These are phyloP conservation scores for Cyamopsis tetragonoloba DNA, from an alignment of 306 rosid species.

Conservation along the genomic window DNA sequence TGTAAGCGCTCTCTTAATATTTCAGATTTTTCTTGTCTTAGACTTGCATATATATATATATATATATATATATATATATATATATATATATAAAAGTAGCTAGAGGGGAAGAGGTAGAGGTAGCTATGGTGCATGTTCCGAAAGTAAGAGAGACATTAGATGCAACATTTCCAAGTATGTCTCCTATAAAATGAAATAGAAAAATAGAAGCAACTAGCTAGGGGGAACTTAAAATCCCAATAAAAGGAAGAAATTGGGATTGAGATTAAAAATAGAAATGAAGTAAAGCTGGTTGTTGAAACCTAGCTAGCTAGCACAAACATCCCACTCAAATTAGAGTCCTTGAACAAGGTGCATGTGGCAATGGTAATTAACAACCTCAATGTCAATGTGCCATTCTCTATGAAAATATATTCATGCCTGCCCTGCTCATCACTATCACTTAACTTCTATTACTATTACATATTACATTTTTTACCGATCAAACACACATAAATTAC, in stretches of 20 bases:
- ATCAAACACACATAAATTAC: too few relatives aligned
- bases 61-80: too few relatives aligned
- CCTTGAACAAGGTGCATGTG: conserved; percentile 18
- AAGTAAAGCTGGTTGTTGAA: neutral
- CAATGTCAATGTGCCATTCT: conserved; percentile 29
- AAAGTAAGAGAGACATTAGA: conserved; percentile 42
- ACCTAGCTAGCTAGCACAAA: conserved; percentile 21
- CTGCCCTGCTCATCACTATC: too few relatives aligned
- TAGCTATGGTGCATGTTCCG: conserved; percentile 25
- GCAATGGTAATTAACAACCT: too few relatives aligned
- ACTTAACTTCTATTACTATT: too few relatives aligned
- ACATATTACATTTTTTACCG: too few relatives aligned
- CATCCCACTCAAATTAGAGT: conserved; percentile 35
- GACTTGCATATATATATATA: too few relatives aligned
- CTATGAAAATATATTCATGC: too few relatives aligned
- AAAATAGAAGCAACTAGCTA: neutral
- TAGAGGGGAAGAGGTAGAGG: neutral
- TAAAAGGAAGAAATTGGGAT: conserved; percentile 7
- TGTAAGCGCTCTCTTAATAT: too few relatives aligned
- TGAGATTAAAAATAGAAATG: conserved; percentile 13
- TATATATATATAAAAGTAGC: too few relatives aligned
- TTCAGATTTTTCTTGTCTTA: too few relatives aligned
- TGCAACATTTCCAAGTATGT: conserved; percentile 55
- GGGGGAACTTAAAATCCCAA: conserved; percentile 38
- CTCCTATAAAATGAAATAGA: conserved; percentile 27